Evolutionary conservation across 177 flowering plant genomes (phyloP).

Genomic region (Tripterygium wilfordii): DNA sequence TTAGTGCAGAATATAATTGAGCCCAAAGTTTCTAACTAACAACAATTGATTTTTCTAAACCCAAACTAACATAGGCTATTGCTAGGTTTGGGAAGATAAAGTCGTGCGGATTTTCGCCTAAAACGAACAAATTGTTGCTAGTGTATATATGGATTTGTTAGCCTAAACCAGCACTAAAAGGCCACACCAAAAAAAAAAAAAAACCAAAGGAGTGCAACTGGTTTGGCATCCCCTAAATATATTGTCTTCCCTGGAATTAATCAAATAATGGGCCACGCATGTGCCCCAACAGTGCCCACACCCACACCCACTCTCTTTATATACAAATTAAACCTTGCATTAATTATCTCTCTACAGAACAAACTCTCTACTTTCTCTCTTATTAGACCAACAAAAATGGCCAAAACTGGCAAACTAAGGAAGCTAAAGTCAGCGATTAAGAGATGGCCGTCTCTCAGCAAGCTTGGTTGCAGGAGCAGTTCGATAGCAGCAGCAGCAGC

Average conservation of each 20-base stretch:
- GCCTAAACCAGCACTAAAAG: no score
- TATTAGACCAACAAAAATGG: slow-evolving; percentile 24
- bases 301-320: not conserved
- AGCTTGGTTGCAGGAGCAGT: slow-evolving; percentile 26
- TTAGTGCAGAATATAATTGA: no score
- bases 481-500: slow-evolving; percentile 22
- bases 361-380: slow-evolving; percentile 7
- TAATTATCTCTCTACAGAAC: no score
- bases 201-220: slow-evolving; percentile 15
- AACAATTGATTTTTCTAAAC: no score
- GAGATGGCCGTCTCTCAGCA: slow-evolving; percentile 48
- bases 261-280: slow-evolving; percentile 19
- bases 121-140: no score
- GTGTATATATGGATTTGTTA: no score
- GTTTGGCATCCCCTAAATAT: slow-evolving; percentile 7
- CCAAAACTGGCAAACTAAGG: slow-evolving; percentile 46
- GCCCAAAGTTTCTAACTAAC: no score
- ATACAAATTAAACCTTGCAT: not conserved
- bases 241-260: not conserved
- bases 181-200: slow-evolving; percentile 1
- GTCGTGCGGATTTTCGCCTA: no score
- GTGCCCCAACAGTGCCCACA: not conserved
- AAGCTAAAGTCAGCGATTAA: slow-evolving; percentile 67
- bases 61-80: no score
- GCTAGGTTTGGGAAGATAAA: no score